Percentiles rank a stretch among this genome's conserved stretches.
Evolutionary conservation across 768 basidiomycete genomes (phyloP).

Genomic region (Amylocystis lapponica): DNA sequence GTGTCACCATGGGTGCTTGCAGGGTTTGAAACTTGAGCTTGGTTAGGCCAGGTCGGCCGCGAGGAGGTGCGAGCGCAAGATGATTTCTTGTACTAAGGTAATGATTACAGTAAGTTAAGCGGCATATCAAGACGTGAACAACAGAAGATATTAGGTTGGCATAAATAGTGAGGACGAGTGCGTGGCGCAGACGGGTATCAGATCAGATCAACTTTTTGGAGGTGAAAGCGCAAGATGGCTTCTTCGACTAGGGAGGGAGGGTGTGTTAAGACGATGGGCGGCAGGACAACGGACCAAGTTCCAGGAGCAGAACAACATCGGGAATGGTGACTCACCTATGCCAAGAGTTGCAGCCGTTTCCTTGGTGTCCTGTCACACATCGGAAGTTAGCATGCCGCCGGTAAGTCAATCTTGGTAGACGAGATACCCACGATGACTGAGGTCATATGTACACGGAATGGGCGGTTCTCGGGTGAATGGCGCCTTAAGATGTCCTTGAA

Average conservation of each 20-base stretch:
- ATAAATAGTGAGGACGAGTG: too few relatives aligned
- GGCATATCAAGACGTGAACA: too few relatives aligned
- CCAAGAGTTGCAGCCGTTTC: conserved; percentile 68
- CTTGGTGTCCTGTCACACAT: conserved; percentile 53
- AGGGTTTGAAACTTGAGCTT: neutral
- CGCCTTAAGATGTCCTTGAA: conserved; percentile 69
- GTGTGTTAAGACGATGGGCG: neutral
- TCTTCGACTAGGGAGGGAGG: conserved; percentile 49
- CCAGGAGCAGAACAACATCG: conserved; percentile 1
- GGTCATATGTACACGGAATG: conserved; percentile 70
- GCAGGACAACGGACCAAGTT: too few relatives aligned
- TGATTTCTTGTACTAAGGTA: conserved; percentile 64
- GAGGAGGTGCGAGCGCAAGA: conserved; percentile 51
- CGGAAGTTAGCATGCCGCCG: conserved; percentile 1
- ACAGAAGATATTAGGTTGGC: too few relatives aligned
- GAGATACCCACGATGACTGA: conserved; percentile 62
- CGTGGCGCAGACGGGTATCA: too few relatives aligned
- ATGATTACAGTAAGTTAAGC: too few relatives aligned
- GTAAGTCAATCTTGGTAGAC: neutral
- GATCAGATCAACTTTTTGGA: conserved; percentile 66
- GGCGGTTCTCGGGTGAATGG: conserved; percentile 56
- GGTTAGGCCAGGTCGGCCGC: conserved; percentile 2
- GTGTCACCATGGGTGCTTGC: too few relatives aligned
- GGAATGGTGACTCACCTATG: conserved; percentile 41
- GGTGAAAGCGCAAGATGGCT: conserved; percentile 64